Evolutionary conservation across 331 rosid species (phyloP), one percentile per base, ranked within the genome.

Genomic region (Cucumis variabilis): DNA sequence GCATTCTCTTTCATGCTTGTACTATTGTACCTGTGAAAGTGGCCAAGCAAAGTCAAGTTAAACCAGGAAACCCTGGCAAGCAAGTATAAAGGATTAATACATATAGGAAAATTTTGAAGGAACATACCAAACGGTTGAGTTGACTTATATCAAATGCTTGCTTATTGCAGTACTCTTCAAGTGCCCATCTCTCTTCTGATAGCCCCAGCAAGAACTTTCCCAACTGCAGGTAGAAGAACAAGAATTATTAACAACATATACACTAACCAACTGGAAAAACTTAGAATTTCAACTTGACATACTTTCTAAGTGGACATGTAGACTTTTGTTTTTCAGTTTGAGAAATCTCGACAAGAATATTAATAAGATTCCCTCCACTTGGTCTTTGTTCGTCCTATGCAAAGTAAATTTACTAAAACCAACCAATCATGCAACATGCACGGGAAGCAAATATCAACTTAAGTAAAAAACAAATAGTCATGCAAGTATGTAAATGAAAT

Each of bases 171-270:
- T 94, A 84, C 77, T 96, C 98, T 90, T 94, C 99, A 80, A 97
- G 93, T 55, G n/a, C 97, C 99, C 99, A 97, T 93, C 90, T 97
- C 99, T 93, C 99, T 94, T 92, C 99, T 93, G 84, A 96, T 94
- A 76, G 99, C 95, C 82, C 94, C 99, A 9, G 99, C 99, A 92
- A 97, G 93, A 89, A 96, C 98, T 93, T 97, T 96, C 90, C 94
- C 96, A 71, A 92, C 96, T 28, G 94, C 98, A 99, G 96, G 89
- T 48, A 62, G 79, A 68, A 68, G 78, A 84, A 84, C 24, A 50
- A 41, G 63, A 66, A 46, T 21, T 5, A 58, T 58, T 27, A 44
- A 69, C 76, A 23, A 90, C 20, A 37, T 65, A 20, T 37, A 88
- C 15, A 88, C 19, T 21, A 80, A 30, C 80, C 46, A 87, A 82